Evolutionary conservation across 495 filamentous ascomycete species (phyloP), one percentile per base, ranked within the genome.

Genomic region (Penicillium daleae): DNA sequence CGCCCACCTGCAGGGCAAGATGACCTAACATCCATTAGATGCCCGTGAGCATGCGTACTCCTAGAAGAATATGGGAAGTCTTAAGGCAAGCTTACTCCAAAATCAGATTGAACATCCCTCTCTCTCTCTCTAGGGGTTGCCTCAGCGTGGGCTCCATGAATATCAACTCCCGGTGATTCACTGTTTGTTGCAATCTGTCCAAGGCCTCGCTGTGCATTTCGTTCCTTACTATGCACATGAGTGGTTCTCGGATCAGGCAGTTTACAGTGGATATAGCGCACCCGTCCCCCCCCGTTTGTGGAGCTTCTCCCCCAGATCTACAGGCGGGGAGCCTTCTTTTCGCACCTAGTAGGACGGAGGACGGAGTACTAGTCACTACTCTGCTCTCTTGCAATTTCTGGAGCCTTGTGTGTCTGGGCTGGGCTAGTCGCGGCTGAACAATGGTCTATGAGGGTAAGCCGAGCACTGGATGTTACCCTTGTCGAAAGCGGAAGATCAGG

Each of bases 401-500:
- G 46, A 29, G 24, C 21, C 26, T 50, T 29, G 46, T 50, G 46
- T 26, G 46, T 10, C 26, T 7, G 46, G 27, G 46, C 24, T 50
- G 46, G 46, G 35, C 15, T 46, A n/a, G 37, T 29, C 29, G 19
- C 17, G 61, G 51, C 31, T 66, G 59, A 75, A 65, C 46, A 60
- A 81, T 81, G 79, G 79, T 81, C 21, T 81, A 80, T 71, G 75
- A 72, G 44, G 79, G 76, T 12, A 80, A 77, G 51, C 76, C 78
- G 26, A 81, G 79, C 65, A 79, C 76, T 31, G 79, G 79, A 66
- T 81, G 79, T 73, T 66, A 78, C 68, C 63, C 79, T 64, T 81
- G 79, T 68, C 79, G 79, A 64, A 79, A 75, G 59, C 73, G 78
- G 56, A 81, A 80, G 67, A 80, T 81, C 61, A 81, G 80, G 78